Base-by-base conservation (phyloP, 139 green algal genomes). In the Trebouxia sp. region DNA sequence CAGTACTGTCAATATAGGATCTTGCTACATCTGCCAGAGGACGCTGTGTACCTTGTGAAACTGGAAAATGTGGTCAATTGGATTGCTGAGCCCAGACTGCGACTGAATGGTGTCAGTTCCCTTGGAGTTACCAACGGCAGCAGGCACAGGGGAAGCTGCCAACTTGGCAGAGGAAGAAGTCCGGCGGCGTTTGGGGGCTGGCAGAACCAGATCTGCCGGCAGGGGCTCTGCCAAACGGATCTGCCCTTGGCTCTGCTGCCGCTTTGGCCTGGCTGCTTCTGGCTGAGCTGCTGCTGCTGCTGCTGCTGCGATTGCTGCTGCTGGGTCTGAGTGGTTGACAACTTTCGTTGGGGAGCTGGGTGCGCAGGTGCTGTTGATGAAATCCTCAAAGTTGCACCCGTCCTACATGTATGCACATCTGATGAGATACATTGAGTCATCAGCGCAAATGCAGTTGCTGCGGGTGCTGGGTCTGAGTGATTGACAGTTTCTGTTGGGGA, bases 51-150 rank as follows among this genome's bases (percentile, higher is more conserved):
- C 90, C 69, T 91, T 92, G 83, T 93, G 88, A 67, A 93, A 92
- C 82, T 94, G 86, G 90, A 99, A 99, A 80, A 99, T 99, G 88
- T 98, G 95, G 83, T 99, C 97, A 37, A 99, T 98, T 38, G 94
- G 94, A 50, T 91, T 94, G 39, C 14, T 32, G 1, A 65, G 72
- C n/a, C 32, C 56, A 47, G 72, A n/a, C 47, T 65, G 72, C 32
- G 37, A 35, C 2, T 35, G 41, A 26, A 24, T 1, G 22, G 69
- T 56, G 41, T 51, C 69, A 6, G 22, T 22, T 12, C 41, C 69
- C 53, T 22, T n/a, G 24, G 69, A 55, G 20, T 51, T 51, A 15
- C 39, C 69, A 38, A n/a, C 24, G 4, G 69, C 69, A 55, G 69
- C 41, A 72, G 69, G 38, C 30, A 53, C 69, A 37, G 53, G 69